A percentile compares a stretch with the other conserved stretches of the same genome.
phyloP scores from a whole-genome alignment of 768 basidiomycete genomes.

The Podaxis sp. region DNA sequence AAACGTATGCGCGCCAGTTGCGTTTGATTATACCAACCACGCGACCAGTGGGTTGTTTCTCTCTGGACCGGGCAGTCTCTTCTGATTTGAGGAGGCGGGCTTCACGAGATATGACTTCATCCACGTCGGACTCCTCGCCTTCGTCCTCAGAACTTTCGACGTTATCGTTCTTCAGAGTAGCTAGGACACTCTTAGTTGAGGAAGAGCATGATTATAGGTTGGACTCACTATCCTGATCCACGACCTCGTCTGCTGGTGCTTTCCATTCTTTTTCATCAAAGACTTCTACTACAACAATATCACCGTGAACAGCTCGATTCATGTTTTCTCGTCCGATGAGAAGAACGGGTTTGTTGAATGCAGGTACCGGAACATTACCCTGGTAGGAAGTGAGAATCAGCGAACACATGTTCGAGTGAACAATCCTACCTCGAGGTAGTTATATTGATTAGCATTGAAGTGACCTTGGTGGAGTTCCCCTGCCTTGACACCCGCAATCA shows the following conservation, averaged over 20 bases:
- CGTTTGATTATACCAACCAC: slow-evolving; percentile 92
- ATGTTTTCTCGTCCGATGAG: slow-evolving; percentile 88
- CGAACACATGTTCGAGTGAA: neutral
- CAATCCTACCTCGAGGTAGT: slow-evolving; percentile 66
- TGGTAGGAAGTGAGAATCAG: neutral
- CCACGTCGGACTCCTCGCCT: slow-evolving; percentile 37
- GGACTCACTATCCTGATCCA: slow-evolving; percentile 82
- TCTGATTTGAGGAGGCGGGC: slow-evolving; percentile 35
- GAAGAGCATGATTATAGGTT: neutral
- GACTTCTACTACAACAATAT: slow-evolving; percentile 87
- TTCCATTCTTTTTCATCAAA: slow-evolving; percentile 90
- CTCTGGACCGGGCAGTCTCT: slow-evolving; percentile 30
- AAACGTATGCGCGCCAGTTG: slow-evolving; percentile 96
- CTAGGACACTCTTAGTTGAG: slow-evolving; percentile 29
- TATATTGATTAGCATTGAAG: slow-evolving; percentile 93
- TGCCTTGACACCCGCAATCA: slow-evolving; percentile 80
- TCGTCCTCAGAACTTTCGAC: slow-evolving; percentile 72
- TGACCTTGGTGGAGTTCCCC: slow-evolving; percentile 87
- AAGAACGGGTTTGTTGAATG: slow-evolving; percentile 73
- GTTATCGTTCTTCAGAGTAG: slow-evolving; percentile 82
- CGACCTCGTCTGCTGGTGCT: slow-evolving; percentile 85
- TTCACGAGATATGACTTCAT: slow-evolving; percentile 36
- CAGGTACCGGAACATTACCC: slow-evolving; percentile 78
- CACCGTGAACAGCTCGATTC: slow-evolving; percentile 94
- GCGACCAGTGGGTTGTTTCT: slow-evolving; percentile 87